Percentiles rank a stretch among this genome's conserved stretches.
Conservation (phyloP, 768 basidiomycete genomes). For the Multifurca ochricompacta region DNA sequence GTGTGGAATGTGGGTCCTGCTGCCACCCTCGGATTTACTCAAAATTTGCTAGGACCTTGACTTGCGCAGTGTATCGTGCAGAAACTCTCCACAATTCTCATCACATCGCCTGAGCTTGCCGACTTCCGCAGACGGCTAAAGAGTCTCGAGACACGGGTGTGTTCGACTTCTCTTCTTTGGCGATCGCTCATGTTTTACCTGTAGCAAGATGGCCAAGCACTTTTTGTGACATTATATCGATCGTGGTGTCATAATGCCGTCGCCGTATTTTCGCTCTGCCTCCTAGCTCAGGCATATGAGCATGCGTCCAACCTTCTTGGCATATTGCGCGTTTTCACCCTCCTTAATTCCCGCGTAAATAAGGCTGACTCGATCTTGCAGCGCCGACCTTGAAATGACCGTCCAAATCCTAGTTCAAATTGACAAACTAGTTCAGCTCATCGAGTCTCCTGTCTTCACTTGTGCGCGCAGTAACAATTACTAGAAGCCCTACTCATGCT, state of each 20-base stretch:
- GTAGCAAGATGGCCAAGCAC: slow-evolving; percentile 90
- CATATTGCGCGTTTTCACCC: slow-evolving; percentile 68
- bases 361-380: slow-evolving; percentile 27
- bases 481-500: not conserved
- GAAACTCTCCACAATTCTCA: slow-evolving; percentile 93
- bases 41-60: slow-evolving; percentile 71
- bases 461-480: slow-evolving; percentile 43
- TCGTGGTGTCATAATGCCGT: slow-evolving; percentile 99
- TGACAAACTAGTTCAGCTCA: slow-evolving; percentile 95
- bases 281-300: slow-evolving; percentile 97
- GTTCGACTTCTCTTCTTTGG: slow-evolving; percentile 22
- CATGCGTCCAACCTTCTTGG: slow-evolving; percentile 94
- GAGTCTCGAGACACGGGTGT: slow-evolving; percentile 84
- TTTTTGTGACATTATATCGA: slow-evolving; percentile 89
- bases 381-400: slow-evolving; percentile 95
- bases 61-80: slow-evolving; percentile 97
- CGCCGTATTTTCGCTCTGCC: slow-evolving; percentile 90
- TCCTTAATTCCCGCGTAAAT: not conserved
- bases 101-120: slow-evolving; percentile 91
- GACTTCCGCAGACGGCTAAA: slow-evolving; percentile 92
- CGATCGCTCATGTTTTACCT: not conserved
- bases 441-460: slow-evolving; percentile 97
- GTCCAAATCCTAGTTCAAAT: slow-evolving; percentile 92
- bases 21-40: not conserved
- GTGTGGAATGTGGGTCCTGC: slow-evolving; percentile 32